Evolutionary conservation across 2,329 filamentous ascomycete genomes (phyloP), one percentile per base, ranked within the genome.

Genomic region (Lizonia empirigonia): DNA sequence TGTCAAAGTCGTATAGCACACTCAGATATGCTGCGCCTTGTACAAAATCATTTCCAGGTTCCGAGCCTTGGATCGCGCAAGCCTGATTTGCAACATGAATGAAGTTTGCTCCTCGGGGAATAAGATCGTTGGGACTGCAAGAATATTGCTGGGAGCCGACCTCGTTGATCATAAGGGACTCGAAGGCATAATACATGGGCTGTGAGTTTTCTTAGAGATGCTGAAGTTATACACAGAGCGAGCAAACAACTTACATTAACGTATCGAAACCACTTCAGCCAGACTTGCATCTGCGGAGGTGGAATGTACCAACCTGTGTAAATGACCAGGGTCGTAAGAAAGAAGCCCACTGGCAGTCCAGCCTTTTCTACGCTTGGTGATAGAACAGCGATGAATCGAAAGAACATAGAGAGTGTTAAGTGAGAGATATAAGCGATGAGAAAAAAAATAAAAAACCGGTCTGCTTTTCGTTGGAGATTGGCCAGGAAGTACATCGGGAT

Each of bases 401-500:
- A 93, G 51, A 91, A 81, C 81, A 90, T 90, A 22, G 87, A 90
- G 88, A 93, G 93, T 46, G 82, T 80, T 62, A 95, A 60, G 13
- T 88, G 87, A 1, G 82, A 84, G 50, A 81, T 66, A 73, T 91
- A 89, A 3, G 83, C 85, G 61, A 91, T 80, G 45, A 95, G 77
- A 57, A 90, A 74, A 80, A 87, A 94, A 72, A 89, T 87, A 77
- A 96, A 96, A 78, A 93, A 96, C 0, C 86, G 76, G 1, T 84
- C 87, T 0, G 89, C 77, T 42, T 86, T 84, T 32, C 88, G 81
- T 42, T 88, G 84, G 27, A 96, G 76, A 54, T 89, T 87, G 0
- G 87, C 86, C 84, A 96, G 86, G 73, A 95, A 96, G 75, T 96
- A 96, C 3, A 96, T 78, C 90, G 94, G 22, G 82, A 75, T 61